A percentile compares a stretch with the other conserved stretches of the same genome.
Conservation (phyloP, 2,329 filamentous ascomycete genomes). For the Diaporthe vaccinii region DNA sequence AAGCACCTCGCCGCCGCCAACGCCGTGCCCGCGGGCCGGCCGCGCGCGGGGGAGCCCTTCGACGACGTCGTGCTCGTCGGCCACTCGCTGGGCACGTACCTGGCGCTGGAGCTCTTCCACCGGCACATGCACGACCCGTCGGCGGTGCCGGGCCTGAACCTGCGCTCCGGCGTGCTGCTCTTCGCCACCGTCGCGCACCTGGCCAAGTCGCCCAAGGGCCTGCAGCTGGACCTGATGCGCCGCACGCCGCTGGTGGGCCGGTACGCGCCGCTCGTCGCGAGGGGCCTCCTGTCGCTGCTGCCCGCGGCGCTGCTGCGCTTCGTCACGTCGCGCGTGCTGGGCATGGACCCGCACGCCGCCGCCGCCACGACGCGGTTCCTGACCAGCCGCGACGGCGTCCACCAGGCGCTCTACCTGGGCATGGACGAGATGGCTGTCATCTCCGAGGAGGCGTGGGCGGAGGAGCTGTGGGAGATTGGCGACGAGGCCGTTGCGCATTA, state of each 20-base stretch:
- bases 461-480: slow-evolving; percentile 66
- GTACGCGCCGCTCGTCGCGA: slow-evolving; percentile 57
- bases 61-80: slow-evolving; percentile 76
- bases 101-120: slow-evolving; percentile 76
- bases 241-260: slow-evolving; percentile 57
- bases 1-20: slow-evolving; percentile 54
- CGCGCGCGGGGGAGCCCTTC: slow-evolving; percentile 56
- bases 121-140: slow-evolving; percentile 60
- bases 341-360: slow-evolving; percentile 64
- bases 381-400: slow-evolving; percentile 68
- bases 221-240: slow-evolving; percentile 61
- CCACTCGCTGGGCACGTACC: slow-evolving; percentile 82
- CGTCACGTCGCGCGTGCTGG: slow-evolving; percentile 58
- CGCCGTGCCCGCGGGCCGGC: slow-evolving; percentile 47
- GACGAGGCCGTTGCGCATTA: slow-evolving; percentile 46
- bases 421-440: slow-evolving; percentile 73
- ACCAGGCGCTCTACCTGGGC: slow-evolving; percentile 71
- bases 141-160: slow-evolving; percentile 53
- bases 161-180: slow-evolving; percentile 72
- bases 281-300: slow-evolving; percentile 56
- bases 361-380: slow-evolving; percentile 67
- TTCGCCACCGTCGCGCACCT: slow-evolving; percentile 84
- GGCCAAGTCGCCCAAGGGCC: slow-evolving; percentile 71
- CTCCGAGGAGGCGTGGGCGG: slow-evolving; percentile 69
- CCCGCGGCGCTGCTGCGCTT: slow-evolving; percentile 56